phyloP scores from a whole-genome alignment of 129 eudicot genomes.

The Chrysanthemum makinoi region DNA sequence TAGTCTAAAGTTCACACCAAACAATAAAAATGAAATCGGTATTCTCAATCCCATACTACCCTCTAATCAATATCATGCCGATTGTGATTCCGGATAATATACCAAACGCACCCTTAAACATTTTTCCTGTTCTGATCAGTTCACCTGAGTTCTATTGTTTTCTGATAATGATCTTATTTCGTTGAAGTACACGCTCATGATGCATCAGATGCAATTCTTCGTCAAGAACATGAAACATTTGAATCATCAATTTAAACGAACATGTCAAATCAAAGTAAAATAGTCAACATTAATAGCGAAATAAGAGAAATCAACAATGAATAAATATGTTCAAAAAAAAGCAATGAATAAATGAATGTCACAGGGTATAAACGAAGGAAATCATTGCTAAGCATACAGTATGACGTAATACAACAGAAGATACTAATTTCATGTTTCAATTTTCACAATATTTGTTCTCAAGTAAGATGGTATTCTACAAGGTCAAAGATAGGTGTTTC shows the following conservation, averaged over 20 bases:
- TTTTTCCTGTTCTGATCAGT: not conserved
- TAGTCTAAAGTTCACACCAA: too few relatives aligned
- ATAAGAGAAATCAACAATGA: constrained; percentile 3
- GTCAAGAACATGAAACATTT: not conserved
- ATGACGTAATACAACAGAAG: constrained; percentile 3
- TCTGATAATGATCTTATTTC: not conserved
- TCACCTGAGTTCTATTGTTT: not conserved
- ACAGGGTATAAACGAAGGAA: not conserved
- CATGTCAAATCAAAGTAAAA: not conserved
- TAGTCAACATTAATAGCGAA: not conserved
- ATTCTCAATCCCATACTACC: too few relatives aligned
- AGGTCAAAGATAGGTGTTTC: constrained; percentile 23
- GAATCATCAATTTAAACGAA: not conserved
- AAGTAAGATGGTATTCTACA: constrained; percentile 37
- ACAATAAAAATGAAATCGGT: too few relatives aligned
- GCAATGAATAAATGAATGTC: not conserved
- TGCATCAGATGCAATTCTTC: not conserved
- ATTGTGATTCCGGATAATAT: too few relatives aligned
- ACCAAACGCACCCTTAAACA: too few relatives aligned
- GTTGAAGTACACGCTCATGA: not conserved
- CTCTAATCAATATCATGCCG: too few relatives aligned
- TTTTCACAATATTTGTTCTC: constrained; percentile 28
- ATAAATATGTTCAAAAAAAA: too few relatives aligned
- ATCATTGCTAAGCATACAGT: not conserved
- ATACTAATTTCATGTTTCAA: constrained; percentile 18